Percentiles rank a stretch among this genome's conserved stretches.
These are phyloP conservation scores for Blastomyces gilchristii DNA, from an alignment of 2,329 filamentous ascomycete species.

Conservation along the genomic window DNA sequence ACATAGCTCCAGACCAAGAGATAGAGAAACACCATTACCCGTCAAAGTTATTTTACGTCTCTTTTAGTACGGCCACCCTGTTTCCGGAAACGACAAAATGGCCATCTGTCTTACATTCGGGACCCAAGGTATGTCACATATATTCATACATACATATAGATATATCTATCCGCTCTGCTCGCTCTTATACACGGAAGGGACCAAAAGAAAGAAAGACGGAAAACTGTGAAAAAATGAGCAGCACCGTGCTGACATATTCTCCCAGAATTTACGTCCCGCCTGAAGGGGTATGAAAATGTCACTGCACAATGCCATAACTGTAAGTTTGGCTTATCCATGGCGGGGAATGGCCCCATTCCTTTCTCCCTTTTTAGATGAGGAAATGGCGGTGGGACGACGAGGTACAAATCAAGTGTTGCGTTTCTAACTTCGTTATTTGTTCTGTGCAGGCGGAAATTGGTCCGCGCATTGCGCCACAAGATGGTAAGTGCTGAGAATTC, in stretches of 20 bases:
- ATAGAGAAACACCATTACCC: not conserved
- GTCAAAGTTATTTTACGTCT: not conserved
- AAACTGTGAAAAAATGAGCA: not conserved
- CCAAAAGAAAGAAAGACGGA: not conserved
- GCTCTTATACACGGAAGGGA: not conserved
- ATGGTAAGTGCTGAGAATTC: constrained; percentile 18
- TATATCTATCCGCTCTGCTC: not conserved
- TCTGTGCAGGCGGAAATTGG: constrained; percentile 25
- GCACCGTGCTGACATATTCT: not conserved
- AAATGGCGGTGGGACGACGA: not conserved
- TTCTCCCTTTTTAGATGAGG: not conserved
- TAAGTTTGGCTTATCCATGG: constrained; percentile 8
- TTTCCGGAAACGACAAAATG: constrained; percentile 12
- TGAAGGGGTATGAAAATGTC: constrained; percentile 27
- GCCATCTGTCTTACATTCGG: constrained; percentile 24
- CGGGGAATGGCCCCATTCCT: not conserved
- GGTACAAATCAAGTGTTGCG: not conserved
- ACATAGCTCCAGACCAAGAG: not conserved
- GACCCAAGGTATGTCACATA: constrained; percentile 17
- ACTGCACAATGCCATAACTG: constrained; percentile 31
- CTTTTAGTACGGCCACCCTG: not conserved
- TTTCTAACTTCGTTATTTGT: not conserved
- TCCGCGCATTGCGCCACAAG: constrained; percentile 25
- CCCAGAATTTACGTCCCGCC: constrained; percentile 25
- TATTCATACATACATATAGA: not conserved